Evolutionary conservation across 2,329 filamentous ascomycete genomes (phyloP).

Genomic region (Aureobasidium sp.): DNA sequence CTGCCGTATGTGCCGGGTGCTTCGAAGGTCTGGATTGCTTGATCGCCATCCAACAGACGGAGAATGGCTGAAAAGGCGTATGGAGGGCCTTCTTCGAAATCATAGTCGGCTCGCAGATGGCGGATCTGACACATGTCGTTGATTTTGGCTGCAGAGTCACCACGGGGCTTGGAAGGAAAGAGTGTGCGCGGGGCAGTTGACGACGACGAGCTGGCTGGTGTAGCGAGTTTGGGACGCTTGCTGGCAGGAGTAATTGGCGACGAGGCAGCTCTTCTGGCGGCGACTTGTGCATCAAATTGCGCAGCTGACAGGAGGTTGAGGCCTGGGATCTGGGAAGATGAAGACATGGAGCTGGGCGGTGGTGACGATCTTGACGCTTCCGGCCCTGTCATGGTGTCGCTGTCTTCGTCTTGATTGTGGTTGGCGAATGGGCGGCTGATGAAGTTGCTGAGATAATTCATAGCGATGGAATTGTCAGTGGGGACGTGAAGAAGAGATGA

Average conservation of each 20-base stretch:
- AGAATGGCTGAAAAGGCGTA: background rate
- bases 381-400: background rate
- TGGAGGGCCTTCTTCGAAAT: background rate
- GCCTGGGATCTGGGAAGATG: background rate
- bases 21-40: background rate
- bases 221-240: background rate
- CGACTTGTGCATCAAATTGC: background rate
- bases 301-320: background rate
- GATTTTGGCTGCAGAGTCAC: slow-evolving; percentile 4
- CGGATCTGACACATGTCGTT: background rate
- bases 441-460: background rate
- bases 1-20: background rate
- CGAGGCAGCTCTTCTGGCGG: background rate
- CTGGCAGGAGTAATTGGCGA: background rate
- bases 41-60: background rate
- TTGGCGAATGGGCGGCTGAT: background rate
- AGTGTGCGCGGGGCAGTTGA: background rate
- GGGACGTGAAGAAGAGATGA: background rate
- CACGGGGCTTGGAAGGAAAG: background rate
- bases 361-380: background rate
- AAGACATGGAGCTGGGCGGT: background rate
- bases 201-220: background rate
- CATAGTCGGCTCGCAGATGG: slow-evolving; percentile 1
- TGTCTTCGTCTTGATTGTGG: background rate
- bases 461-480: background rate